phyloP scores from a whole-genome alignment of 139 green algal genomes.

The Chlamydomonas sp. region DNA sequence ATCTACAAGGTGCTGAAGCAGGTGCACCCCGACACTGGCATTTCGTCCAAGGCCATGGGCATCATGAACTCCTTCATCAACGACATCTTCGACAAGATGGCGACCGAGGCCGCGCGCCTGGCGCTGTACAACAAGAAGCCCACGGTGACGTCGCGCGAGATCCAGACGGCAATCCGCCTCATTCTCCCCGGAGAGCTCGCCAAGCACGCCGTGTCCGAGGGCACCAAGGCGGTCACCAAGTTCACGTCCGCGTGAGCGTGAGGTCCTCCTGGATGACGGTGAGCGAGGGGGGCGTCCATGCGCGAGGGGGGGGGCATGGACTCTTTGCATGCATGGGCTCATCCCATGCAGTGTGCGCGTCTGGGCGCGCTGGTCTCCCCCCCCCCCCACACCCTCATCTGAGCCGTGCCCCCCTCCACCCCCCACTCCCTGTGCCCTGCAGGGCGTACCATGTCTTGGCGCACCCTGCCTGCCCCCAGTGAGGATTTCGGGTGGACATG shows the following conservation, averaged over 20 bases:
- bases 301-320: no score
- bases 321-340: no score
- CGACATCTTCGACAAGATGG: slow-evolving; percentile 88
- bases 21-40: slow-evolving; percentile 94
- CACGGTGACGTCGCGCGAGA: slow-evolving; percentile 51
- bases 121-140: slow-evolving; percentile 88
- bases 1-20: slow-evolving; percentile 95
- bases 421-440: no score
- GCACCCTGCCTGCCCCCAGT: no score
- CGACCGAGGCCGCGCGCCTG: slow-evolving; percentile 61
- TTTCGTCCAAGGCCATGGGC: slow-evolving; percentile 92
- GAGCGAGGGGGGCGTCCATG: no score
- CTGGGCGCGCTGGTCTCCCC: no score
- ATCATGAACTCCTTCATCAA: slow-evolving; percentile 98
- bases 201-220: slow-evolving; percentile 72
- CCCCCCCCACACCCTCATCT: no score
- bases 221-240: slow-evolving; percentile 62
- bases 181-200: slow-evolving; percentile 77
- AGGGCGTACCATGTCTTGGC: no score
- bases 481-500: no score
- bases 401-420: no score
- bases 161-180: slow-evolving; percentile 40
- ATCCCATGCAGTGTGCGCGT: no score
- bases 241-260: slow-evolving; percentile 37
- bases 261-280: not conserved